A percentile compares a stretch with the other conserved stretches of the same genome.
phyloP scores from a whole-genome alignment of 2,329 filamentous ascomycete genomes.

The Mycocentrospora acerina region DNA sequence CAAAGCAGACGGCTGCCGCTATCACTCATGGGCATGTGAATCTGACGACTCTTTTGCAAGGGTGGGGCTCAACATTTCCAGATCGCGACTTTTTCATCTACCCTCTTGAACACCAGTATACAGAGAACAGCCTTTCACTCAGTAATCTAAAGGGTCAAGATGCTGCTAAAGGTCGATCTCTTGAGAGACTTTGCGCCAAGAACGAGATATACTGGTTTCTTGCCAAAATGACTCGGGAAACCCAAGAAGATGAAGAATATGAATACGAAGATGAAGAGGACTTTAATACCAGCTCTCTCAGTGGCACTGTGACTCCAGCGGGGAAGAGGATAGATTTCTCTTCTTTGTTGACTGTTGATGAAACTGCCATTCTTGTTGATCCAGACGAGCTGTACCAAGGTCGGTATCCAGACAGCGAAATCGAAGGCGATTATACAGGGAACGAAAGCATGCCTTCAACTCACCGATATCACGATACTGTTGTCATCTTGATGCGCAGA shows the following conservation, averaged over 20 bases:
- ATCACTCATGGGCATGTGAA: conserved; percentile 7
- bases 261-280: conserved; percentile 5
- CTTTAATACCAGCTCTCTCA: conserved; percentile 9
- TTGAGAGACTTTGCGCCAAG: conserved; percentile 17
- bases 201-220: conserved; percentile 20
- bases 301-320: conserved; percentile 3
- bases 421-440: conserved; percentile 28
- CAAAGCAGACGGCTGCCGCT: conserved; percentile 9
- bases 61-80: conserved; percentile 5
- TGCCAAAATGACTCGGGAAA: conserved; percentile 10
- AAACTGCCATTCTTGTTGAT: conserved; percentile 14
- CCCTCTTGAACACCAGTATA: conserved; percentile 31
- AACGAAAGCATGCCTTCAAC: conserved; percentile 24
- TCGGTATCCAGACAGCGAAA: conserved; percentile 28
- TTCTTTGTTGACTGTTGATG: conserved; percentile 8
- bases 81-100: conserved; percentile 15
- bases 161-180: conserved; percentile 12
- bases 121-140: conserved; percentile 17
- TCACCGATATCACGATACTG: conserved; percentile 30
- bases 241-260: conserved; percentile 6
- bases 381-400: conserved; percentile 15
- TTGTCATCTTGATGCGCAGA: conserved; percentile 7
- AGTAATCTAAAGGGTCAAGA: conserved; percentile 25
- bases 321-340: too few species aligned
- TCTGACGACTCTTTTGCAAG: conserved; percentile 5